Percentiles rank a stretch among this genome's conserved stretches.
Conservation (phyloP, 441 rosid species). For the Kokia cookei region DNA sequence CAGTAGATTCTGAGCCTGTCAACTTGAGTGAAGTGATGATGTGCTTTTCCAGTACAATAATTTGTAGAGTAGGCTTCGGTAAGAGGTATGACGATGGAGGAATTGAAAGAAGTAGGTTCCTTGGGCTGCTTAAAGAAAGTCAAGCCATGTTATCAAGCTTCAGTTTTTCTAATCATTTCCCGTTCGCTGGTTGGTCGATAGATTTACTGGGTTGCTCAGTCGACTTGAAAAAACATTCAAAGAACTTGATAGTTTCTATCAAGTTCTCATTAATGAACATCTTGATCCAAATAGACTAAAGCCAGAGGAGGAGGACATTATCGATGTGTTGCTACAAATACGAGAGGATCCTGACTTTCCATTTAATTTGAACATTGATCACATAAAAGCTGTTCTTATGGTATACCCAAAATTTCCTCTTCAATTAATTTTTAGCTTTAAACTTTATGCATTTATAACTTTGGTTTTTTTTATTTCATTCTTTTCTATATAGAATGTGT, state of each 20-base stretch:
- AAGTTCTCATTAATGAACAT: constrained; percentile 1
- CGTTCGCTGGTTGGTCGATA: constrained; percentile 15
- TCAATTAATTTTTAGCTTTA: background rate
- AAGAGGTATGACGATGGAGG: no score
- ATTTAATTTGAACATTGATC: background rate
- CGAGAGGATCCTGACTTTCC: background rate
- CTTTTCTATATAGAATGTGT: background rate
- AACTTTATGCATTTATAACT: background rate
- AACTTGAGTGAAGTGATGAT: no score
- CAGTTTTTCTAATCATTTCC: background rate
- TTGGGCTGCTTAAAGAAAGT: no score
- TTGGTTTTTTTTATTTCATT: background rate
- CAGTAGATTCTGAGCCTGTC: background rate
- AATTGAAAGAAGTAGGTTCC: no score
- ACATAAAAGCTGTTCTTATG: background rate
- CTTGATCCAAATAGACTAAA: background rate
- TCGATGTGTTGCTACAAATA: constrained; percentile 14
- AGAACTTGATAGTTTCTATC: background rate
- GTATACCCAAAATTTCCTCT: background rate
- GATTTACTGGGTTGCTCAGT: background rate
- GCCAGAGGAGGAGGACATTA: background rate
- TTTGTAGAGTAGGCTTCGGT: no score
- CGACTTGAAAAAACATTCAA: background rate
- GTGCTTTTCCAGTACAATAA: no score
- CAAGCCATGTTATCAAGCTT: no score